Conservation (phyloP, 345 rosid genomes). For the Lepidium sativum region DNA sequence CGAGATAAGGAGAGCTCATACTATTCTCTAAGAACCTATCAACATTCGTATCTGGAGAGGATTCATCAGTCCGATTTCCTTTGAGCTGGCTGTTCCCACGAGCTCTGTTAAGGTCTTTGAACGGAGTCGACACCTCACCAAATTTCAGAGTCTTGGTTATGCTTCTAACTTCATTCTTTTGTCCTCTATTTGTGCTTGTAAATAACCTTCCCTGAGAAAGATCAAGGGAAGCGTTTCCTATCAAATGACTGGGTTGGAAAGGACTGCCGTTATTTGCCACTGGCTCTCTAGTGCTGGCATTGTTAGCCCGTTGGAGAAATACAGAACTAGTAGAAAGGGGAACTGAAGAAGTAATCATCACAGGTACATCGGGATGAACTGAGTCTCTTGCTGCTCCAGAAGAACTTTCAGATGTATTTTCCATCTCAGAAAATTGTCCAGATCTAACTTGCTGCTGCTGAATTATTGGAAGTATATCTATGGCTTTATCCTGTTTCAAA, state of each 20-base stretch:
- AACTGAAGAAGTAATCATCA: constrained; percentile 28
- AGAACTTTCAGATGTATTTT: constrained; percentile 31
- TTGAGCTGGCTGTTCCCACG: constrained; percentile 26
- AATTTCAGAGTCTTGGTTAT: constrained; percentile 34
- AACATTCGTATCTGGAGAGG: constrained; percentile 37
- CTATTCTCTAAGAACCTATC: constrained; percentile 43
- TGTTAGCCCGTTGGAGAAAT: constrained; percentile 25
- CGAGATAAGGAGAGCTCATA: constrained; percentile 32
- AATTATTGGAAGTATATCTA: constrained; percentile 58
- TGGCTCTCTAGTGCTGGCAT: constrained; percentile 20
- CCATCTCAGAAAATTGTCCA: constrained; percentile 35
- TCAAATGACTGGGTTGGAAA: constrained; percentile 18
- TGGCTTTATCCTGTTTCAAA: constrained; percentile 51
- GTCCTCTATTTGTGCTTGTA: constrained; percentile 34
- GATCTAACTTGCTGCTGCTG: constrained; percentile 57
- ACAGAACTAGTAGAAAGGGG: constrained; percentile 34
- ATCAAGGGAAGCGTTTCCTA: constrained; percentile 22
- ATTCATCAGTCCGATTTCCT: constrained; percentile 26
- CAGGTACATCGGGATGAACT: constrained; percentile 27
- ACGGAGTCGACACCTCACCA: constrained; percentile 39
- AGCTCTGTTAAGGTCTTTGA: constrained; percentile 30
- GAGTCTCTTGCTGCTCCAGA: constrained; percentile 35
- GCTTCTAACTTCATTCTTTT: constrained; percentile 27
- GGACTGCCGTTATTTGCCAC: constrained; percentile 38
- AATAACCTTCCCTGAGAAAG: constrained; percentile 38